These are phyloP conservation scores for Lactifluus volemus DNA, from an alignment of 768 basidiomycete genomes.

Conservation along the genomic window DNA sequence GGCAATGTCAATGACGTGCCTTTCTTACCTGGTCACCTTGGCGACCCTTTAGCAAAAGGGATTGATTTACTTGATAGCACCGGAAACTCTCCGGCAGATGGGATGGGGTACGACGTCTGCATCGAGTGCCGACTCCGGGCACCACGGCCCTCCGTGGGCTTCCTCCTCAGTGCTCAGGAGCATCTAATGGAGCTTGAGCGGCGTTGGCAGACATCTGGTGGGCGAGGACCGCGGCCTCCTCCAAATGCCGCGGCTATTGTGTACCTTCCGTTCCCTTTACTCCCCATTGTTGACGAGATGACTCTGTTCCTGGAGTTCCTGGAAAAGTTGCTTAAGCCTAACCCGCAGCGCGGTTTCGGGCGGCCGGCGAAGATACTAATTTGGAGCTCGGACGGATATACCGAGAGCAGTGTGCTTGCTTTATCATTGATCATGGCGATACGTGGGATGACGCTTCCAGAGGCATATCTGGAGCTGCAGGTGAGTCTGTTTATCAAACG, in stretches of 20 bases:
- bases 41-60: not conserved
- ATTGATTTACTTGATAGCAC: slow-evolving; percentile 30
- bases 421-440: slow-evolving; percentile 80
- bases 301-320: slow-evolving; percentile 60
- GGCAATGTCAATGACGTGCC: slow-evolving; percentile 81
- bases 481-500: slow-evolving; percentile 20
- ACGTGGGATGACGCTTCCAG: slow-evolving; percentile 58
- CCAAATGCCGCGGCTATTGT: slow-evolving; percentile 65
- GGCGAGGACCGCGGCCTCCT: slow-evolving; percentile 52
- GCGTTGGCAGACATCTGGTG: slow-evolving; percentile 36
- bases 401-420: slow-evolving; percentile 85
- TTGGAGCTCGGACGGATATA: slow-evolving; percentile 85
- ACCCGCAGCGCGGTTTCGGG: slow-evolving; percentile 19
- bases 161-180: slow-evolving; percentile 68
- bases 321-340: slow-evolving; percentile 53
- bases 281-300: slow-evolving; percentile 49
- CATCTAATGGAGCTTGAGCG: slow-evolving; percentile 58
- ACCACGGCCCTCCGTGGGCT: slow-evolving; percentile 57
- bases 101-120: slow-evolving; percentile 74
- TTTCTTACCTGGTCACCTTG: slow-evolving; percentile 19
- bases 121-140: slow-evolving; percentile 83
- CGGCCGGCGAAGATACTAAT: slow-evolving; percentile 66
- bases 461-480: slow-evolving; percentile 91
- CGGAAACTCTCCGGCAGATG: slow-evolving; percentile 38
- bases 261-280: slow-evolving; percentile 65